phyloP scores from a whole-genome alignment of 306 rosid genomes.

The Inga leiocalycina region DNA sequence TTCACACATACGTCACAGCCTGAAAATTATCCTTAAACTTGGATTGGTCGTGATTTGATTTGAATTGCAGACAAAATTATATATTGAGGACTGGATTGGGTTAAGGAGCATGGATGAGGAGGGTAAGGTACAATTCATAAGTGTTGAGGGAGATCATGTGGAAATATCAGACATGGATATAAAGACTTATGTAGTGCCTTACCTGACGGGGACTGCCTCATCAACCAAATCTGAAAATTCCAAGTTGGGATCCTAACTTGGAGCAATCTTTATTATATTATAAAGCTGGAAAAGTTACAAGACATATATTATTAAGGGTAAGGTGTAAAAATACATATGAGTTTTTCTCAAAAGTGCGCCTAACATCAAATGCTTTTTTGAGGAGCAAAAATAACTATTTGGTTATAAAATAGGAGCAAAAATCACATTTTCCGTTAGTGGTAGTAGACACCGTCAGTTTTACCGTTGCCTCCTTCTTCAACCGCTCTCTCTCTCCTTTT shows the following conservation, averaged over 20 bases:
- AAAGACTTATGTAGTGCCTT: constrained; percentile 65
- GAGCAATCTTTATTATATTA: constrained; percentile 2
- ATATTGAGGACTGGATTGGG: constrained; percentile 86
- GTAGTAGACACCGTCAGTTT: no score
- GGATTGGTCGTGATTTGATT: neutral
- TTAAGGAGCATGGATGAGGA: constrained; percentile 75
- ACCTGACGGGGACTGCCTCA: constrained; percentile 45
- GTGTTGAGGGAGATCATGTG: constrained; percentile 69
- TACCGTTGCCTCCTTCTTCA: no score
- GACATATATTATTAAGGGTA: neutral
- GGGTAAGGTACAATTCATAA: constrained; percentile 70
- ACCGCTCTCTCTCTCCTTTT: no score
- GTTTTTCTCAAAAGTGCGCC: no score
- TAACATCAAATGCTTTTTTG: no score
- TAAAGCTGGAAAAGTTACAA: neutral
- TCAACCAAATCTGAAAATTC: neutral
- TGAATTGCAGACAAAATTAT: constrained; percentile 70
- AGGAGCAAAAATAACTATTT: no score
- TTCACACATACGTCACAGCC: neutral
- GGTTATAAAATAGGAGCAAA: no score
- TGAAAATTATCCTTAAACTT: neutral
- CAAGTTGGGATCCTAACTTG: constrained; percentile 3
- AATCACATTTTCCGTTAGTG: no score
- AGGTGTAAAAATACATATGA: no score
- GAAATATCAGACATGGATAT: constrained; percentile 61